A percentile compares a stretch with the other conserved stretches of the same genome.
phyloP scores from a whole-genome alignment of 106 monocot species.

The Chionographis japonica region DNA sequence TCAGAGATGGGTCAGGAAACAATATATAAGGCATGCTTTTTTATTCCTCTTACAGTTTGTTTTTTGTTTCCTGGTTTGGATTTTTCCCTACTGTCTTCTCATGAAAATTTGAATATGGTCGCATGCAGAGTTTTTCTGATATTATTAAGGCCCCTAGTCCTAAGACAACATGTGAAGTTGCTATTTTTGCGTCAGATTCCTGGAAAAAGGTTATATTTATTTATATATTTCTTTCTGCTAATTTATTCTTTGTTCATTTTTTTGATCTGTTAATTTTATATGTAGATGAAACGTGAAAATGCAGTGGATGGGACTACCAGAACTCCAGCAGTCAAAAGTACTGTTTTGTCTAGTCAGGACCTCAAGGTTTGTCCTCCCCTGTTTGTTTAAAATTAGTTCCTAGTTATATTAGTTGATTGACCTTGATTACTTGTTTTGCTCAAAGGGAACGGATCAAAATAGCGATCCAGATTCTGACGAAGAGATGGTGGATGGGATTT shows the following conservation, averaged over 20 bases:
- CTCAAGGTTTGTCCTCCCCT: constrained; percentile 27
- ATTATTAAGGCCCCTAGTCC: constrained; percentile 44
- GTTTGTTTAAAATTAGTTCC: neutral
- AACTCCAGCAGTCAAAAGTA: constrained; percentile 8
- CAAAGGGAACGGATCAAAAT: constrained; percentile 35
- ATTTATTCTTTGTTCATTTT: neutral
- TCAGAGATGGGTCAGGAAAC: constrained; percentile 24
- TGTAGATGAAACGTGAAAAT: constrained; percentile 47
- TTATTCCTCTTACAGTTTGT: neutral
- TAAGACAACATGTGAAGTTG: constrained; percentile 75
- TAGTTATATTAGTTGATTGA: neutral
- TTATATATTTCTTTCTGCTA: neutral
- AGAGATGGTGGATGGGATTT: constrained; percentile 77
- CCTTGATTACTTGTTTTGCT: neutral
- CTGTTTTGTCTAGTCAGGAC: constrained; percentile 7
- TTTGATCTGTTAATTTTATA: constrained; percentile 5
- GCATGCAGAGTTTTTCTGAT: constrained; percentile 55
- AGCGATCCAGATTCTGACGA: constrained; percentile 73
- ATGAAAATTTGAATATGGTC: neutral
- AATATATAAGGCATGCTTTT: constrained; percentile 42
- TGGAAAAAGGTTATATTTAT: constrained; percentile 75
- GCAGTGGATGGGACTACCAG: neutral
- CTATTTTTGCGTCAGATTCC: constrained; percentile 72
- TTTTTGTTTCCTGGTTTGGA: neutral
- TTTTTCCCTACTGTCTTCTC: neutral